Evolutionary conservation across 257 asterid species (phyloP), one percentile per base, ranked within the genome.

Genomic region (Solanum gandarillasii): DNA sequence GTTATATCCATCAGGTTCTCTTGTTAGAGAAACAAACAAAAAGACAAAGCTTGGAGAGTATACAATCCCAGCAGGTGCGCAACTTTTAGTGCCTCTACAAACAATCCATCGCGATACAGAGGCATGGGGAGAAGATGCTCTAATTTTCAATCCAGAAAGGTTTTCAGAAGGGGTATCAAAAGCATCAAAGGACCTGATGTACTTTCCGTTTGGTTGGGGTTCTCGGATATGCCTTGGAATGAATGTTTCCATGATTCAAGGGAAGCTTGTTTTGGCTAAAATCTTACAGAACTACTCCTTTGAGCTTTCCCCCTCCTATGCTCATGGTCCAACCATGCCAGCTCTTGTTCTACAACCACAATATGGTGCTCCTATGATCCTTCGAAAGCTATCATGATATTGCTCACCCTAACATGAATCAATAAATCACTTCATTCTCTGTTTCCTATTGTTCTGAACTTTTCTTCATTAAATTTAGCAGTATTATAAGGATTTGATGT

Each of bases 131-230:
- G 87, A 87, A 43, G 89, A 87, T 4, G 52, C 89, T 0, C 29
- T 62, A 20, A 55, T 38, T 29, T 87, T 87, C 89, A 82, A 82
- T 43, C 87, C 89, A 1, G 87, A 87, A 34, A 87, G 89, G 29
- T 87, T 87, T 23, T 27, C 31, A 7, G 83, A 82, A 12, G 89
- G 89, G 7, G 87, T 87, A 7, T 65, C 89, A 1, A 87, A 87
- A 12, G 89, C 88, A 48, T 36, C 85, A 3, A 81, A 60, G 16
- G 87, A 60, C 36, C 27, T 84, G 27, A 29, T 82, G 72, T 87
- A 46, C 48, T 87, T 73, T 12, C 85, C 88, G 4, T 87, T 87
- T 60, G 88, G 88, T 76, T 87, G 88, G 86, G 88, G 88, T 29
- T 67, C 88, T 13, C 7, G 86, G 34, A n/a, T 73, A 12, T 76